Percentiles rank a stretch among this genome's conserved stretches.
phyloP scores from a whole-genome alignment of 306 rosid species.

The Mucuna pruriens region DNA sequence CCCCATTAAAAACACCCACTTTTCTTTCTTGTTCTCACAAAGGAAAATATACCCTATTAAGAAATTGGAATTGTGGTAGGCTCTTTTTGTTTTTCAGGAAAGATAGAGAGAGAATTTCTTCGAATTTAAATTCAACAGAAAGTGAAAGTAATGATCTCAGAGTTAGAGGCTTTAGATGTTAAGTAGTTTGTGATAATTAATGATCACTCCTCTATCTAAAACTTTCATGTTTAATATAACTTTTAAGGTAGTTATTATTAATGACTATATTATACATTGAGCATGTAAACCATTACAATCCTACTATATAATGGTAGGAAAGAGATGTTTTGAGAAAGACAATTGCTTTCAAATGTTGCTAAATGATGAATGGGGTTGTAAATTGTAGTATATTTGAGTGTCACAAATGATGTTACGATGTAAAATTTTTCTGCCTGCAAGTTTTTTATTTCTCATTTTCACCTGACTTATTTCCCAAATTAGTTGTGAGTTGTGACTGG shows the following conservation, averaged over 20 bases:
- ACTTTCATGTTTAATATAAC: too few species aligned
- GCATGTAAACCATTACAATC: not conserved
- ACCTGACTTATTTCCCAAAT: not conserved
- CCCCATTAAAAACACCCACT: not conserved
- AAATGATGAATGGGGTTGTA: not conserved
- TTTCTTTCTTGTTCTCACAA: slow-evolving; percentile 20
- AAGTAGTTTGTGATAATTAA: not conserved
- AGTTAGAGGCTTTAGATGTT: not conserved
- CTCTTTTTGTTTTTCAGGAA: not conserved
- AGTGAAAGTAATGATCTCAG: not conserved
- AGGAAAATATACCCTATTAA: not conserved
- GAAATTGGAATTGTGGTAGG: not conserved
- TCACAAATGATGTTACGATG: slow-evolving; percentile 24
- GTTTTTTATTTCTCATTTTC: slow-evolving; percentile 11
- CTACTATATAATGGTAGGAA: not conserved
- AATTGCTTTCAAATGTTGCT: not conserved
- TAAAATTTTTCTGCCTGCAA: not conserved
- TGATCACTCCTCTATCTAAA: not conserved
- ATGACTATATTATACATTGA: not conserved
- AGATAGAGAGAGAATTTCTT: not conserved
- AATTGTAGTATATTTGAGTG: not conserved
- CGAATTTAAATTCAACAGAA: not conserved
- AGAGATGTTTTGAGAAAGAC: not conserved
- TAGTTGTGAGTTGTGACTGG: slow-evolving; percentile 34
- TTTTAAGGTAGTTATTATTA: too few species aligned